Conservation (phyloP, 148 eudicot species). For the Camellia japonica region DNA sequence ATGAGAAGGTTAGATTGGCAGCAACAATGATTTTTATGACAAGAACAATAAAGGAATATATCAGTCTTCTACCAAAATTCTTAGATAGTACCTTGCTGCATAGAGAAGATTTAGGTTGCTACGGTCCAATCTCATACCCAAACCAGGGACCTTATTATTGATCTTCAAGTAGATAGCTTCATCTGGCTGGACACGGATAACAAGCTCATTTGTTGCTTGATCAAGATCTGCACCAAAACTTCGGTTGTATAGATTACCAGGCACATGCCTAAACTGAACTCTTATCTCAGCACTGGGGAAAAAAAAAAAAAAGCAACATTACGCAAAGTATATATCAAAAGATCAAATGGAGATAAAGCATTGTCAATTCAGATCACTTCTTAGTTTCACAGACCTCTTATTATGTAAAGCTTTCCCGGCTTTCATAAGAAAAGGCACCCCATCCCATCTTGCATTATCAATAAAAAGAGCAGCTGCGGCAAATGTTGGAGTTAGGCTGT, state of each 20-base stretch:
- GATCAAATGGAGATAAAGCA: neutral
- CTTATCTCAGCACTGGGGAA: slow-evolving; percentile 80
- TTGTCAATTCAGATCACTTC: neutral
- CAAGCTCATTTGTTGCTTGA: slow-evolving; percentile 89
- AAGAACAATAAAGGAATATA: neutral
- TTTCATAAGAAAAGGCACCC: slow-evolving; percentile 96
- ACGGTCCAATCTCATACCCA: slow-evolving; percentile 90
- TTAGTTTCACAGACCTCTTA: slow-evolving; percentile 51
- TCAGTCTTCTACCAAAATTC: neutral
- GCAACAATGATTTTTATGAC: neutral
- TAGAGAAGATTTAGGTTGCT: slow-evolving; percentile 93
- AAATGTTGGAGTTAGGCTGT: slow-evolving; percentile 90
- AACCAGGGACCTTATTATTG: slow-evolving; percentile 94
- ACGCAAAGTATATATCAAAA: neutral
- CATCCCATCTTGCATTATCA: slow-evolving; percentile 97
- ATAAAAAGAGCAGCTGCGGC: slow-evolving; percentile 96
- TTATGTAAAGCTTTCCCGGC: slow-evolving; percentile 93
- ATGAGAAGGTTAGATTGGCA: neutral
- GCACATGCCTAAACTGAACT: slow-evolving; percentile 92
- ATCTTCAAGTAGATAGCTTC: slow-evolving; percentile 90
- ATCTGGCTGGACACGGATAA: slow-evolving; percentile 91
- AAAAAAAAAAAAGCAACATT: neutral
- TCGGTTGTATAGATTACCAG: slow-evolving; percentile 80
- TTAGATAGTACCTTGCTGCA: slow-evolving; percentile 64
- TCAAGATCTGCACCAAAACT: slow-evolving; percentile 82